Conservation (phyloP, 1,139 yeast species). For the Geotrichum reessii region DNA sequence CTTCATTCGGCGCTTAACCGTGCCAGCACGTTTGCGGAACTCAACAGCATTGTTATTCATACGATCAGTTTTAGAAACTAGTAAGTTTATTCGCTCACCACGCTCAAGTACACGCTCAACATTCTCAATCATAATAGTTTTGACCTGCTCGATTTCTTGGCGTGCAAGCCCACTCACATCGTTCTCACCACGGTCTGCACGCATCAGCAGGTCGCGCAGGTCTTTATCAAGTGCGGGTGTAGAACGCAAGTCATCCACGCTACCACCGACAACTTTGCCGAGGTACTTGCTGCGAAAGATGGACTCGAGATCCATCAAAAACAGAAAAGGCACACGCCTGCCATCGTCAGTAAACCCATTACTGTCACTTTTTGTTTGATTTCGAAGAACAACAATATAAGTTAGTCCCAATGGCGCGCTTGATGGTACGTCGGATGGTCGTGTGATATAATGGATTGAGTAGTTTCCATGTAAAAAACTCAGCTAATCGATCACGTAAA, state of each 20-base stretch:
- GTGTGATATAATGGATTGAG: slow-evolving; percentile 35
- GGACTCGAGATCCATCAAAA: slow-evolving; percentile 31
- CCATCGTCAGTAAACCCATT: slow-evolving; percentile 22
- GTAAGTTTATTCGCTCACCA: slow-evolving; percentile 68
- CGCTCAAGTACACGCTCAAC: slow-evolving; percentile 55
- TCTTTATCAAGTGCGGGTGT: slow-evolving; percentile 19
- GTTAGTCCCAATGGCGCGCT: slow-evolving; percentile 32
- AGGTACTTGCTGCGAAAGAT: slow-evolving; percentile 24
- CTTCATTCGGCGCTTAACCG: slow-evolving; percentile 56
- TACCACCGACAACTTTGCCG: slow-evolving; percentile 18
- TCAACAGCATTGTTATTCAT: slow-evolving; percentile 63
- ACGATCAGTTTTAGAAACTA: slow-evolving; percentile 77
- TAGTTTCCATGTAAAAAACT: slow-evolving; percentile 34
- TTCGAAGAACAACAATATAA: slow-evolving; percentile 29
- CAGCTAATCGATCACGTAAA: slow-evolving; percentile 22
- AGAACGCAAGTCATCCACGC: slow-evolving; percentile 17
- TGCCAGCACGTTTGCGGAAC: slow-evolving; percentile 66
- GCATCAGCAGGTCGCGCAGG: slow-evolving; percentile 22
- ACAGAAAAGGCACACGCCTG: slow-evolving; percentile 34
- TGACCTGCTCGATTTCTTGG: slow-evolving; percentile 38
- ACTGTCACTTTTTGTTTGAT: not conserved
- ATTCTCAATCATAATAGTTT: slow-evolving; percentile 40
- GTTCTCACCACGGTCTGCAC: slow-evolving; percentile 29
- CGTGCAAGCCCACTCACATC: slow-evolving; percentile 32
- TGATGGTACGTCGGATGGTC: slow-evolving; percentile 23